Evolutionary conservation across 2,329 filamentous ascomycete species (phyloP).

Genomic region (Microcyclospora tardicrescens): DNA sequence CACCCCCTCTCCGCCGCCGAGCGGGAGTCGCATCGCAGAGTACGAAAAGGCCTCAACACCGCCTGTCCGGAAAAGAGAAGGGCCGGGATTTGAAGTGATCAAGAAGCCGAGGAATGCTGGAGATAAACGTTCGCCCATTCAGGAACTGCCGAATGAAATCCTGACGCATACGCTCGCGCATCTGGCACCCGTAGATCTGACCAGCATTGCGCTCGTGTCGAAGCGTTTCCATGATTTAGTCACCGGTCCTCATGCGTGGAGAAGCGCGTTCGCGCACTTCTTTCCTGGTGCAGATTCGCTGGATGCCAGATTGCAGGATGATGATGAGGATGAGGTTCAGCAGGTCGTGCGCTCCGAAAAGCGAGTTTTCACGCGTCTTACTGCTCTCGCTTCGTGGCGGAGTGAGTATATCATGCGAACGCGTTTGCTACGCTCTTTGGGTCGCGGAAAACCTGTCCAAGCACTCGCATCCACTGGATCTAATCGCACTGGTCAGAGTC

Average conservation of each 20-base stretch:
- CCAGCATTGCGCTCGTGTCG: conserved; percentile 71
- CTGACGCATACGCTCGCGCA: conserved; percentile 85
- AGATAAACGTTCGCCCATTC: conserved; percentile 37
- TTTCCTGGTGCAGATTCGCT: conserved; percentile 64
- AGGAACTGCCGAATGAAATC: conserved; percentile 75
- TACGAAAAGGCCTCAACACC: conserved; percentile 37
- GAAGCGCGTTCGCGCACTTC: conserved; percentile 78
- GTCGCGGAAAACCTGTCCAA: conserved; percentile 63
- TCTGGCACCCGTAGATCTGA: conserved; percentile 71
- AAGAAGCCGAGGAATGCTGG: conserved; percentile 32
- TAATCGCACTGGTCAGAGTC: conserved; percentile 41
- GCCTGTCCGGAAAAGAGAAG: conserved; percentile 28
- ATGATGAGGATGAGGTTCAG: conserved; percentile 39
- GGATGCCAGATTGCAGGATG: conserved; percentile 21
- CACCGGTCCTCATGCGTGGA: conserved; percentile 86
- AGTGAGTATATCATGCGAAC: conserved; percentile 90
- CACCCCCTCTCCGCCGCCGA: conserved; percentile 28
- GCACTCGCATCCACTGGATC: conserved; percentile 40
- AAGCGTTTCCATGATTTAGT: conserved; percentile 76
- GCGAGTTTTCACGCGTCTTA: conserved; percentile 71
- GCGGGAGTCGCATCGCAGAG: conserved; percentile 38
- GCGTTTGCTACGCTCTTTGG: conserved; percentile 65
- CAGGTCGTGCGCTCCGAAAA: conserved; percentile 53
- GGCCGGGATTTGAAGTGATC: conserved; percentile 40
- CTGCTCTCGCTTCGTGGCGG: conserved; percentile 77